Evolutionary conservation across 257 asterid species (phyloP).

Genomic region (Solanum bulbocastanum): DNA sequence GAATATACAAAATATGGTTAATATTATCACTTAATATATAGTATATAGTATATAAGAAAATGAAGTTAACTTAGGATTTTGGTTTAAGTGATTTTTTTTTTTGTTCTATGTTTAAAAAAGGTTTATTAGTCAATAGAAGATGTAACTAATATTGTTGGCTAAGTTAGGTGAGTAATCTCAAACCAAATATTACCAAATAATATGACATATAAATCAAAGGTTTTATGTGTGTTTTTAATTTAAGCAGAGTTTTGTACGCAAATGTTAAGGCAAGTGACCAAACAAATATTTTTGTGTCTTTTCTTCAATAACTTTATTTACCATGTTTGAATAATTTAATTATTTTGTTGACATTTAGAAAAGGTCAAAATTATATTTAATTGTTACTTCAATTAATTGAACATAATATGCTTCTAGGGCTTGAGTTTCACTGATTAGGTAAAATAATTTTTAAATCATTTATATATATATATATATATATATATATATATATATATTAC

Average conservation of each 20-base stretch:
- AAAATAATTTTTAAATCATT: neutral
- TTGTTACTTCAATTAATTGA: neutral
- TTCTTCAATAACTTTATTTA: neutral
- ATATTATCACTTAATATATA: neutral
- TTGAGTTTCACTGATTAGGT: neutral
- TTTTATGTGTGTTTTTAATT: neutral
- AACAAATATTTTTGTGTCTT: neutral
- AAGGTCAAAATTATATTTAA: neutral
- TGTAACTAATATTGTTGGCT: conserved; percentile 46
- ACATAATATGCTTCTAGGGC: neutral
- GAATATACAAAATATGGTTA: neutral
- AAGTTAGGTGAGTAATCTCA: conserved; percentile 51
- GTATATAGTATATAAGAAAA: neutral
- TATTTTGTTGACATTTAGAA: neutral
- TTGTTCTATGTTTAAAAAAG: neutral
- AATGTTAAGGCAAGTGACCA: neutral
- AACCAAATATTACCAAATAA: conserved; percentile 30
- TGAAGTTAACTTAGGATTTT: neutral
- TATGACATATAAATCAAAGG: neutral
- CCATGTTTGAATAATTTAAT: neutral
- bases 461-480: no score
- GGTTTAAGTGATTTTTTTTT: neutral
- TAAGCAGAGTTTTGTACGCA: neutral
- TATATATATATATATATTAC: no score
- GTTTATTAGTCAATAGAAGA: conserved; percentile 72